These are phyloP conservation scores for Fusarium decemcellulare DNA, from an alignment of 2,329 filamentous ascomycete genomes.

Conservation along the genomic window DNA sequence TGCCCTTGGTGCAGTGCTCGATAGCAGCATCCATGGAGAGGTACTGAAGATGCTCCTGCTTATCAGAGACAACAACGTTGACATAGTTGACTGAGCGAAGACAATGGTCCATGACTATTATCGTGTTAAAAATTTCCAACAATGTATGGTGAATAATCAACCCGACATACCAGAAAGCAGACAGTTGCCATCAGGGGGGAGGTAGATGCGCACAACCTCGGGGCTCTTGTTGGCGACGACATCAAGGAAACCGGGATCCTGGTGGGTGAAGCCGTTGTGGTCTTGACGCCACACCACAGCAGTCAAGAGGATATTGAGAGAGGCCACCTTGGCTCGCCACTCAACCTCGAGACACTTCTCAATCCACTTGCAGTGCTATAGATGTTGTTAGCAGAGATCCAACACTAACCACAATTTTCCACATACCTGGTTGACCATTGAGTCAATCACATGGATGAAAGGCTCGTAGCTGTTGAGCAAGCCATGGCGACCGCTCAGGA, in stretches of 20 bases:
- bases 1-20: constrained; percentile 83
- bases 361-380: constrained; percentile 85
- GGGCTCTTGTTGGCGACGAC: constrained; percentile 85
- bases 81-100: constrained; percentile 82
- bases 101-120: constrained; percentile 78
- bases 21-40: constrained; percentile 81
- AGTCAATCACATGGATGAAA: constrained; percentile 87
- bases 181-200: constrained; percentile 85
- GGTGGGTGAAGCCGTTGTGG: constrained; percentile 87
- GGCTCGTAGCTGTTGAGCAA: constrained; percentile 87
- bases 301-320: constrained; percentile 84
- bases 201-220: constrained; percentile 84
- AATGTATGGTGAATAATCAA: not conserved
- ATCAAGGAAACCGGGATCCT: constrained; percentile 85
- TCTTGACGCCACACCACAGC: constrained; percentile 87
- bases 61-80: constrained; percentile 85
- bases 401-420: not conserved
- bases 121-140: constrained; percentile 26
- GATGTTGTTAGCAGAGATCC: constrained; percentile 18
- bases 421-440: constrained; percentile 82
- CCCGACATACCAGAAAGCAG: constrained; percentile 69
- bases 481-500: constrained; percentile 81
- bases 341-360: constrained; percentile 86
- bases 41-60: constrained; percentile 84
- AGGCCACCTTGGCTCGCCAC: constrained; percentile 81